Base-by-base conservation (phyloP, 2,329 filamentous ascomycete species). In the Phaeosphaeriaceae sp. region DNA sequence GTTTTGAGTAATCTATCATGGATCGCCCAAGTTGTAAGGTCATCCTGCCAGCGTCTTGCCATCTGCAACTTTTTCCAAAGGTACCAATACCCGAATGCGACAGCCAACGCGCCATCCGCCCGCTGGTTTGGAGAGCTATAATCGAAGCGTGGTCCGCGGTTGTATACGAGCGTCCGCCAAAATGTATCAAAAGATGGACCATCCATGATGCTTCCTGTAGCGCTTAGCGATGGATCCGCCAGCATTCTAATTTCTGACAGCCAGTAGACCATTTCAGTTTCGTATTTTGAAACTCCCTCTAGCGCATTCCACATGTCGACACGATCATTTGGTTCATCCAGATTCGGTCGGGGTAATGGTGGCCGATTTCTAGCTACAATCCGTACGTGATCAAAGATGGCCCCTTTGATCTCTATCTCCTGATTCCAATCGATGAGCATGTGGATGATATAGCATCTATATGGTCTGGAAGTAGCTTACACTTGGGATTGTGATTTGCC, bases 131-230 rank as follows among this genome's bases (percentile, higher is more conserved):
- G 21, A 23, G 21, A 23, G 8, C 8, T 23, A 8, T 23, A 23
- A 23, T 23, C 21, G 8, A 23, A 23, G 5, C 21, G 21, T 8
- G 5, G 21, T 23, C 21, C 49, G 15, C 50, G 45, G 34, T 53
- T 49, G 20, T 53, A 53, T 17, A 53, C 20, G 29, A 53, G 50
- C n/a, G 45, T 49, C 17, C 50, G 45, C 50, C 50, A 53, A 32
- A 53, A 53, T 3, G 34, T n/a, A 37, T 45, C 46, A 40, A 53
- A 53, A 26, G 50, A 53, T 15, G 8, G 16, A 16, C 46, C 46
- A 32, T 48, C 45, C 34, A 42, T 46, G 17, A 53, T 49, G n/a
- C 23, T 37, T 20, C 32, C 45, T 38, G 23, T 16, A 28, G 33
- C 12, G 26, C 41, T 34, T 16, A 53, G 23, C n/a, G 36, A 41